Evolutionary conservation across 208 protist genomes (phyloP).

Genomic region (Leishmania turanica): DNA sequence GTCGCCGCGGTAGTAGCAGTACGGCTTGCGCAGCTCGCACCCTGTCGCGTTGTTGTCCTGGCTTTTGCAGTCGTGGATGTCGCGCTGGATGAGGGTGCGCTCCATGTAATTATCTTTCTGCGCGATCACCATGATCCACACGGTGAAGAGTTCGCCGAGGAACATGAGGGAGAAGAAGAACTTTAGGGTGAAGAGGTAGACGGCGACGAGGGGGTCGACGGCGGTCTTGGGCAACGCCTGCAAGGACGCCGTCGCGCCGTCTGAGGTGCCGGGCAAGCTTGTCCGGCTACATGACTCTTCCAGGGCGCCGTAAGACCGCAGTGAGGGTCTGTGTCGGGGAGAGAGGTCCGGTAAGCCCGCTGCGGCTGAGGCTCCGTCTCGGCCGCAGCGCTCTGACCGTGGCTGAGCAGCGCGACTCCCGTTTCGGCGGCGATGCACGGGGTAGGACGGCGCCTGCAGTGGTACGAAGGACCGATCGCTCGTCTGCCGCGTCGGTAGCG

Average conservation of each 20-base stretch:
- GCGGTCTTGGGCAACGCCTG: slow-evolving; percentile 42
- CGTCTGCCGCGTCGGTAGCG: slow-evolving; percentile 23
- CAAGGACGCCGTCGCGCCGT: neutral
- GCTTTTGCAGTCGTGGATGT: slow-evolving; percentile 53
- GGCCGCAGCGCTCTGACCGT: neutral
- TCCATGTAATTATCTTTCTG: slow-evolving; percentile 48
- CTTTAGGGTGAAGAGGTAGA: slow-evolving; percentile 84
- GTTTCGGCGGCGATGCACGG: slow-evolving; percentile 4
- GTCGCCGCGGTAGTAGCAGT: slow-evolving; percentile 50
- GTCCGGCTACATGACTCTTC: slow-evolving; percentile 2
- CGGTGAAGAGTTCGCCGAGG: slow-evolving; percentile 55
- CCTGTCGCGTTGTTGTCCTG: slow-evolving; percentile 50
- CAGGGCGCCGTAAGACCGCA: slow-evolving; percentile 29
- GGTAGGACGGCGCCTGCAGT: slow-evolving; percentile 7
- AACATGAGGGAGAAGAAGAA: slow-evolving; percentile 70
- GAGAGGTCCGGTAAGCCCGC: neutral
- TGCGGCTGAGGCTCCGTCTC: neutral
- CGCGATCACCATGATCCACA: slow-evolving; percentile 75
- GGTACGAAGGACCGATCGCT: slow-evolving; percentile 39
- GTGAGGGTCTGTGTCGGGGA: slow-evolving; percentile 5
- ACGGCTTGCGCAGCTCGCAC: slow-evolving; percentile 55
- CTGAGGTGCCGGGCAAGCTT: neutral
- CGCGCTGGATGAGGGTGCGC: slow-evolving; percentile 42
- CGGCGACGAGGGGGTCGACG: slow-evolving; percentile 75
- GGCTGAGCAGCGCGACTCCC: neutral